Base-by-base conservation (phyloP, 1,139 yeast species). In the Dujonia santamariae region DNA sequence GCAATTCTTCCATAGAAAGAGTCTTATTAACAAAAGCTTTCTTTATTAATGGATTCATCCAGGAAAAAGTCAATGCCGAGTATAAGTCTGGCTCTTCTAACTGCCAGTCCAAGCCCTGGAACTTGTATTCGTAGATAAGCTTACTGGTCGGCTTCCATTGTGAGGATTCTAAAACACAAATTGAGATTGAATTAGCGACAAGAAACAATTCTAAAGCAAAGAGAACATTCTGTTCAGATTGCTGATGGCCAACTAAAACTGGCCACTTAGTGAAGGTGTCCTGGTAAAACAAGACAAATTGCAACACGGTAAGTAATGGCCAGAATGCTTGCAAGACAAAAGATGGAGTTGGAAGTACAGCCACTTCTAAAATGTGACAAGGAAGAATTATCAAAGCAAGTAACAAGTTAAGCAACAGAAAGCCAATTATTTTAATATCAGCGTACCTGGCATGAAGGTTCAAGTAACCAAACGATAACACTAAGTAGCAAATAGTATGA, bases 41-140 rank as follows among this genome's bases (percentile, higher is more conserved):
- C 18, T 52, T 47, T 24, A 80, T 70, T 39, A 80, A 48, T 1
- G 59, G 61, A 45, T 78, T 79, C 81, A 80, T 75, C 85, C 85
- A 79, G 7, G 73, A 61, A 44, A 76, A 79, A 0, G 84, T 75
- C 19, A 76, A 47, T 29, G 59, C 55, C 4, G 80, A 73, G 15
- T 77, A 47, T n/a, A 76, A 45, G 44, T 78, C 73, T 2, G 78
- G 74, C 2, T 56, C 54, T n/a, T 54, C 45, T 5, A 67, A 50
- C 23, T 48, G 50, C 7, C 39, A 30, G 6, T 12, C 12, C 18
- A 37, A 34, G 4, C 39, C 42, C 4, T 37, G 28, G 23, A 30
- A 33, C n/a, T 31, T 44, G 29, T 44, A 55, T 12, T 51, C 44
- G 11, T 44, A 34, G 3, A 40, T 37, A 23, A 61, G 49, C 18